phyloP scores from a whole-genome alignment of 129 eudicot genomes.

The Pulicaria dysenterica region DNA sequence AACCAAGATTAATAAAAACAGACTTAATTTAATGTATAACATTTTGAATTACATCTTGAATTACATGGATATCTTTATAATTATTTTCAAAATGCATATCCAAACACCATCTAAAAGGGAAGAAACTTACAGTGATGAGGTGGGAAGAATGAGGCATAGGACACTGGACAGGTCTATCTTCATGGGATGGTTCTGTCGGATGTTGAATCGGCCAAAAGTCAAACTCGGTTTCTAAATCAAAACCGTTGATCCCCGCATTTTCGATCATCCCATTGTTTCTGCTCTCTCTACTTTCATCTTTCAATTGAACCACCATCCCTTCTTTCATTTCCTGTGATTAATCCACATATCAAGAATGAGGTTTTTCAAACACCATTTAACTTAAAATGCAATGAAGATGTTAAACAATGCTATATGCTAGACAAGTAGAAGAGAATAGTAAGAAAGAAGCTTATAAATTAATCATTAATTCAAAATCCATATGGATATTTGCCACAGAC shows the following conservation, averaged over 20 bases:
- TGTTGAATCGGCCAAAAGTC: conserved; percentile 68
- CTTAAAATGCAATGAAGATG: background rate
- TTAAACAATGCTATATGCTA: background rate
- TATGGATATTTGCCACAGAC: too few species aligned
- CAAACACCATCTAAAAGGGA: background rate
- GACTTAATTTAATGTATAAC: background rate
- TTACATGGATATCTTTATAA: background rate
- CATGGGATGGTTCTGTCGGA: conserved; percentile 57
- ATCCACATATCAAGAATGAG: conserved; percentile 1
- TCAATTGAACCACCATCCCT: conserved; percentile 26
- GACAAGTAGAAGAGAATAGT: background rate
- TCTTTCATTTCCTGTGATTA: conserved; percentile 44
- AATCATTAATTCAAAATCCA: background rate
- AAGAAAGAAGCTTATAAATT: conserved; percentile 3
- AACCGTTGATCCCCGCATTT: conserved; percentile 14
- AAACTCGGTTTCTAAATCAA: conserved; percentile 33
- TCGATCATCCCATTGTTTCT: conserved; percentile 17
- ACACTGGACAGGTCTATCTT: conserved; percentile 61
- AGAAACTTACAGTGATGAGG: conserved; percentile 36
- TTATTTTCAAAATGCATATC: background rate
- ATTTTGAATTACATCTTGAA: too few species aligned
- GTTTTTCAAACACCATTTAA: background rate
- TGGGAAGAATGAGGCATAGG: conserved; percentile 52
- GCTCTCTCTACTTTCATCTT: conserved; percentile 30
- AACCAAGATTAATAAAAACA: background rate